Percentiles rank a stretch among this genome's conserved stretches.
phyloP scores from a whole-genome alignment of 129 eudicot genomes.

The Deinandra increscens region DNA sequence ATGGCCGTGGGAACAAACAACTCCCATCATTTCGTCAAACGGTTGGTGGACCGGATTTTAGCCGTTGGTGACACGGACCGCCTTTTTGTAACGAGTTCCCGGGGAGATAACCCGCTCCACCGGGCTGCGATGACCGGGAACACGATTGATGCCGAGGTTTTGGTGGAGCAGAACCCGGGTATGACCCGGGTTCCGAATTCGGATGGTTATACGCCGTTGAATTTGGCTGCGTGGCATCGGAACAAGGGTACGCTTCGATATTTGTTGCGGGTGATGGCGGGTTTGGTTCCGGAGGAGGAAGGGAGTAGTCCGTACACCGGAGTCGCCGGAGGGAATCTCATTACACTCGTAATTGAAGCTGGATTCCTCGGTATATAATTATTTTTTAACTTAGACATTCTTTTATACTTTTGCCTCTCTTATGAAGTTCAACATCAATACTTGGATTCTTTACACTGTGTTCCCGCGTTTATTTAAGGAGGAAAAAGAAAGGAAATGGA shows the following conservation, averaged over 20 bases:
- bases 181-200: background rate
- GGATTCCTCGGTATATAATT: constrained; percentile 18
- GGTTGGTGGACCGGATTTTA: background rate
- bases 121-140: constrained; percentile 13
- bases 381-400: too few species aligned
- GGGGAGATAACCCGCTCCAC: constrained; percentile 11
- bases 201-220: background rate
- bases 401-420: too few species aligned
- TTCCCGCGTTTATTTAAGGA: too few species aligned
- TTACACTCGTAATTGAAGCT: background rate
- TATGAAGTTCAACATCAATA: too few species aligned
- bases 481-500: too few species aligned
- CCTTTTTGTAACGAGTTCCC: background rate
- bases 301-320: constrained; percentile 14
- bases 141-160: constrained; percentile 3
- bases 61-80: background rate
- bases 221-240: constrained; percentile 8
- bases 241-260: background rate
- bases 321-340: constrained; percentile 15
- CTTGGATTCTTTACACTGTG: too few species aligned
- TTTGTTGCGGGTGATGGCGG: background rate
- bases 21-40: background rate
- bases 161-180: background rate
- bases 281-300: background rate
- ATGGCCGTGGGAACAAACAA: constrained; percentile 13